phyloP scores from a whole-genome alignment of 352 stramenopile species.

The Pythium sukuiense region DNA sequence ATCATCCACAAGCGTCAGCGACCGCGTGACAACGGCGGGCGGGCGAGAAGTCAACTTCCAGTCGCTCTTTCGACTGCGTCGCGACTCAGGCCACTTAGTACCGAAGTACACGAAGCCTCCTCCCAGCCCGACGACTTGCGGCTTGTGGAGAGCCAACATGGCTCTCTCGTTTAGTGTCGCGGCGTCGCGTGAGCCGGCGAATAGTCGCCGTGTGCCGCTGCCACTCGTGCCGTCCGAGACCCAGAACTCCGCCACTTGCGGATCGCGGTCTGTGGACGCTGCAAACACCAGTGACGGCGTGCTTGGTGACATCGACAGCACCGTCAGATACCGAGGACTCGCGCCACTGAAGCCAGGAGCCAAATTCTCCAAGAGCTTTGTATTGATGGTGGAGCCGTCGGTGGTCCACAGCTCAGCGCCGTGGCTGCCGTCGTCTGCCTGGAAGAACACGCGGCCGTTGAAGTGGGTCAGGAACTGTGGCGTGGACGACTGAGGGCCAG shows the following conservation, averaged over 20 bases:
- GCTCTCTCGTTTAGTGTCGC: constrained; percentile 31
- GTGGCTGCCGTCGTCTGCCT: constrained; percentile 74
- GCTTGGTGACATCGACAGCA: constrained; percentile 20
- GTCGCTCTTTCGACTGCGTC: constrained; percentile 5
- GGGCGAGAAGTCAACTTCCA: background rate
- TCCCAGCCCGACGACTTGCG: constrained; percentile 15
- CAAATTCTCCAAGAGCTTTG: constrained; percentile 62
- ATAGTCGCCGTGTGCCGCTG: constrained; percentile 52
- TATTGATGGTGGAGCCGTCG: constrained; percentile 53
- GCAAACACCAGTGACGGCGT: constrained; percentile 33
- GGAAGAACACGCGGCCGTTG: constrained; percentile 57
- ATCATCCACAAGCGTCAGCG: constrained; percentile 43
- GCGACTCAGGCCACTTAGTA: background rate
- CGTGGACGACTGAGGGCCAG: constrained; percentile 39
- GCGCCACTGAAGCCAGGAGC: constrained; percentile 46
- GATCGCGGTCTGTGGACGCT: constrained; percentile 36
- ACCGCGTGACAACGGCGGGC: constrained; percentile 17
- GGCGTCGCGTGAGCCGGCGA: constrained; percentile 38
- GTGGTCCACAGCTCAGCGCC: constrained; percentile 82
- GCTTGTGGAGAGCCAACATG: constrained; percentile 28
- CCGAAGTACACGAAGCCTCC: constrained; percentile 33
- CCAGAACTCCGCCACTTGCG: constrained; percentile 69
- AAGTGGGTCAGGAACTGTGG: constrained; percentile 62
- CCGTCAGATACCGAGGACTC: constrained; percentile 43
- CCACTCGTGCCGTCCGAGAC: constrained; percentile 48